These are phyloP conservation scores for Globisporangium heterothallicum DNA, from an alignment of 352 stramenopile species.

Conservation along the genomic window DNA sequence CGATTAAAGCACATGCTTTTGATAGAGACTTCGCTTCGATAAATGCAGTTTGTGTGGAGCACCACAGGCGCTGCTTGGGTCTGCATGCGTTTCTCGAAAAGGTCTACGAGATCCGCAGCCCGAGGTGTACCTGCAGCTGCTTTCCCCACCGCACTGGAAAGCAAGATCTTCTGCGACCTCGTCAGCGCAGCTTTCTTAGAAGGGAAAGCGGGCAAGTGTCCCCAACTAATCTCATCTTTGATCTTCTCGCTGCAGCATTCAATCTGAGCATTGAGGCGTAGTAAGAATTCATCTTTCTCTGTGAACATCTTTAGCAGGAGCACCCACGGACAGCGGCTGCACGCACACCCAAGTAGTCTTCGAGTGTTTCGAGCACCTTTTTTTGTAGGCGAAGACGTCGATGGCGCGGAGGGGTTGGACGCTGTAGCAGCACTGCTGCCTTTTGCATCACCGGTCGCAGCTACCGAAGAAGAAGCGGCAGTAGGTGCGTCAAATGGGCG, in stretches of 20 bases:
- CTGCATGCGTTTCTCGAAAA: conserved; percentile 53
- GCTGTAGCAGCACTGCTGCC: background rate
- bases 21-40: conserved; percentile 76
- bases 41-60: conserved; percentile 54
- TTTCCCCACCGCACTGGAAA: conserved; percentile 40
- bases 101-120: conserved; percentile 42
- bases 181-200: conserved; percentile 56
- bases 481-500: conserved; percentile 31
- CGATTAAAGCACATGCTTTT: conserved; percentile 82
- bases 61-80: conserved; percentile 28
- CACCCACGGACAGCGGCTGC: conserved; percentile 66
- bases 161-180: conserved; percentile 58
- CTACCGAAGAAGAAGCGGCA: background rate
- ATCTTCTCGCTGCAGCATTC: conserved; percentile 76
- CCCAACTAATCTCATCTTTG: conserved; percentile 67
- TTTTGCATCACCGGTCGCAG: background rate
- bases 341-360: conserved; percentile 62
- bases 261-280: conserved; percentile 60
- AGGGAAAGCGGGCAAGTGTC: conserved; percentile 54
- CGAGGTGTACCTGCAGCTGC: conserved; percentile 23
- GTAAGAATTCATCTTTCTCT: conserved; percentile 67
- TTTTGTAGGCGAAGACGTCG: conserved; percentile 16
- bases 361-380: conserved; percentile 25
- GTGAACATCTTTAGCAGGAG: conserved; percentile 65
- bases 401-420: background rate